Percentiles rank a stretch among this genome's conserved stretches.
phyloP scores from a whole-genome alignment of 371 early-diverging fungal species.

The Haplosporangium sp. region DNA sequence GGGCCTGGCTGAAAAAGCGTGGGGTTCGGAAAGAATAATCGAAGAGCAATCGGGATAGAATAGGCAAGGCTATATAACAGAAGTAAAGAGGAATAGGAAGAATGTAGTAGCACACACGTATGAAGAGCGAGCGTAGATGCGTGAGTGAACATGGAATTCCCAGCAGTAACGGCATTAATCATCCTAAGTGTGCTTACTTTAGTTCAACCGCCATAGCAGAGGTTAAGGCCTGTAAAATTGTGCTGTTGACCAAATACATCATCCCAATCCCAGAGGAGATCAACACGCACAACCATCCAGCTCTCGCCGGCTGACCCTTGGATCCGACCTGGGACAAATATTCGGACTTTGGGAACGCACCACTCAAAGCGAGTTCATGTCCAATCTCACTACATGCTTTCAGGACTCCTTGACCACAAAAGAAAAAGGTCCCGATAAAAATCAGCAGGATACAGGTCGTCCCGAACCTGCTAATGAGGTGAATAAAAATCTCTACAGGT shows the following conservation, averaged over 20 bases:
- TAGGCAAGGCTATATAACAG: slow-evolving; percentile 25
- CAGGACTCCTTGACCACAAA: slow-evolving; percentile 38
- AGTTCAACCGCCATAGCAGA: slow-evolving; percentile 40
- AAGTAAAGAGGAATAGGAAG: not conserved
- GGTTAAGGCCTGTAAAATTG: slow-evolving; percentile 27
- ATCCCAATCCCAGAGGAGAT: slow-evolving; percentile 30
- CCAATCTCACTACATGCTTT: slow-evolving; percentile 32
- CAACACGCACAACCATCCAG: slow-evolving; percentile 25
- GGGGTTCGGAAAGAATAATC: slow-evolving; percentile 36
- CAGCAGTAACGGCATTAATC: too few relatives aligned
- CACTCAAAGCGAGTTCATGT: slow-evolving; percentile 26
- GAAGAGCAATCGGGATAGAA: slow-evolving; percentile 21
- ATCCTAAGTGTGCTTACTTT: slow-evolving; percentile 15
- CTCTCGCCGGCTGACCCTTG: slow-evolving; percentile 30
- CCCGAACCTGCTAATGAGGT: slow-evolving; percentile 20
- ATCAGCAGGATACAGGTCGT: slow-evolving; percentile 19
- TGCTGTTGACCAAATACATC: slow-evolving; percentile 23
- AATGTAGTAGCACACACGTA: too few relatives aligned
- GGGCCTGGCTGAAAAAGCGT: slow-evolving; percentile 31
- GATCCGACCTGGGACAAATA: slow-evolving; percentile 16
- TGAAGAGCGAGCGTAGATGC: too few relatives aligned
- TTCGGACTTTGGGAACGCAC: slow-evolving; percentile 29
- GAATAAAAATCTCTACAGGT: slow-evolving; percentile 27
- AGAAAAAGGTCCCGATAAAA: slow-evolving; percentile 38
- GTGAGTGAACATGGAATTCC: too few relatives aligned